These are phyloP conservation scores for Nothophoma quercina DNA, from an alignment of 2,329 filamentous ascomycete genomes.

Conservation along the genomic window DNA sequence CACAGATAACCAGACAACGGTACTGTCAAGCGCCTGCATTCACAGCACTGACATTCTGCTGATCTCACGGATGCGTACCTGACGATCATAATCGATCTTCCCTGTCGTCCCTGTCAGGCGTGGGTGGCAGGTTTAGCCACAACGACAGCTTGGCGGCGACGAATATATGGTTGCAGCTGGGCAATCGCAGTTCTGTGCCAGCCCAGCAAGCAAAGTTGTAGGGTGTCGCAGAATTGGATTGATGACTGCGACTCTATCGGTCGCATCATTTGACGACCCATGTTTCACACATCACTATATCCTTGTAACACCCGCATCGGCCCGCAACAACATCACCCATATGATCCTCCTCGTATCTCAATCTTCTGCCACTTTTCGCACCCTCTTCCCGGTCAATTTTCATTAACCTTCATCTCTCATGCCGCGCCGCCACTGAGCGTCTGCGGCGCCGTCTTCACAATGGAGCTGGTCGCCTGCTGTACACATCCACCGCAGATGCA, in stretches of 20 bases:
- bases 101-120: slow-evolving; percentile 24
- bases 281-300: slow-evolving; percentile 38
- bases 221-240: slow-evolving; percentile 24
- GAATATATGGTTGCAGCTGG: slow-evolving; percentile 14
- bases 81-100: slow-evolving; percentile 25
- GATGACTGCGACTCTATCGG: slow-evolving; percentile 36
- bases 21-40: not conserved
- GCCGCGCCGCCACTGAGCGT: slow-evolving; percentile 30
- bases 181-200: slow-evolving; percentile 10
- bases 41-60: not conserved
- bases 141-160: slow-evolving; percentile 25
- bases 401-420: slow-evolving; percentile 20
- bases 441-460: slow-evolving; percentile 35
- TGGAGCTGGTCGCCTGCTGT: slow-evolving; percentile 34
- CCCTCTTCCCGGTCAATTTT: slow-evolving; percentile 17
- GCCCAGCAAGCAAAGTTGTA: slow-evolving; percentile 16
- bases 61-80: slow-evolving; percentile 21
- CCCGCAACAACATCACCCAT: slow-evolving; percentile 27
- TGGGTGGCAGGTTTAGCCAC: slow-evolving; percentile 3
- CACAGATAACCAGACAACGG: not conserved
- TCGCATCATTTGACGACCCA: slow-evolving; percentile 42
- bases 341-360: slow-evolving; percentile 27
- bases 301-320: slow-evolving; percentile 25
- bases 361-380: slow-evolving; percentile 12
- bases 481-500: slow-evolving; percentile 36